Evolutionary conservation across 305 asterid species (phyloP).

Genomic region (Petunia hybrid): DNA sequence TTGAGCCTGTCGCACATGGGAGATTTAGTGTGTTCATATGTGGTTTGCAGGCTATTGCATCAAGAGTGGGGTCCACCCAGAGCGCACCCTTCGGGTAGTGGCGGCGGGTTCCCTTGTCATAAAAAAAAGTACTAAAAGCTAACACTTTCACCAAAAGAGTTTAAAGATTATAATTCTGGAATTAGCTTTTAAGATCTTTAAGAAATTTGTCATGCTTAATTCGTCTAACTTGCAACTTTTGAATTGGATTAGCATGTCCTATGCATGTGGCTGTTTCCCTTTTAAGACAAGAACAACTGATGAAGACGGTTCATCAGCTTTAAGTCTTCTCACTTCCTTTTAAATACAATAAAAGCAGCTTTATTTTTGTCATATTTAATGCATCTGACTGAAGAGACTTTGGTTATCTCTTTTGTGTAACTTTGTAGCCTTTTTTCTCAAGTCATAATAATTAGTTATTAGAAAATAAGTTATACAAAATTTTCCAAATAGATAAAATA

Average conservation of each 20-base stretch:
- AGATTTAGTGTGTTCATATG: too few species aligned
- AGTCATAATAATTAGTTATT: neutral
- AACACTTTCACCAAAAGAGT: too few species aligned
- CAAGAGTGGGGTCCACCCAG: too few species aligned
- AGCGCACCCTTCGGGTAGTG: too few species aligned
- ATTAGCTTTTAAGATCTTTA: neutral
- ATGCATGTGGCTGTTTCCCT: neutral
- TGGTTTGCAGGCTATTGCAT: too few species aligned
- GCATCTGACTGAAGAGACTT: neutral
- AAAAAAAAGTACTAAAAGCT: neutral
- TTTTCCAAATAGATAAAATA: neutral
- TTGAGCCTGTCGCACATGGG: too few species aligned
- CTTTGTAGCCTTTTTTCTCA: neutral
- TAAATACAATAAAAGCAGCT: neutral
- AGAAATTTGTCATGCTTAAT: neutral
- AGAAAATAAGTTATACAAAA: neutral
- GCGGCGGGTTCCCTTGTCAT: too few species aligned
- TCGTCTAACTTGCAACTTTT: constrained; percentile 1
- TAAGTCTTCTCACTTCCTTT: neutral
- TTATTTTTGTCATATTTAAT: neutral
- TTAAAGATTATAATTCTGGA: too few species aligned
- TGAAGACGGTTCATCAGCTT: neutral
- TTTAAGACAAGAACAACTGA: neutral
- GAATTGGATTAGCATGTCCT: neutral
- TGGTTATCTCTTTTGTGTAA: neutral